Evolutionary conservation across 2,329 filamentous ascomycete genomes (phyloP).

Genomic region (Fusarium sulawesiense): DNA sequence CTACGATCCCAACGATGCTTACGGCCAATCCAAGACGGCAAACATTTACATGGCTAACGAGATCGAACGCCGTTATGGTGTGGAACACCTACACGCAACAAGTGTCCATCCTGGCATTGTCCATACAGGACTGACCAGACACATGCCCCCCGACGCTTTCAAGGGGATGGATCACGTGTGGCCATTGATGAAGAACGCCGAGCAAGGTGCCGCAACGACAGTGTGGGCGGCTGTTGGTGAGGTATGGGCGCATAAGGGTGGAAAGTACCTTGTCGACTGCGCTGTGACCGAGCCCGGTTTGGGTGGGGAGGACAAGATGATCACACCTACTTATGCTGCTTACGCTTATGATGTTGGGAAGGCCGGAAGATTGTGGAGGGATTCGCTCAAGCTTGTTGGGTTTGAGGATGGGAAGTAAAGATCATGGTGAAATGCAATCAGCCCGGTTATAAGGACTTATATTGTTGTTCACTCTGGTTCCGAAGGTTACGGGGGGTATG

Average conservation of each 20-base stretch:
- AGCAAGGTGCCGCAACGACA: neutral
- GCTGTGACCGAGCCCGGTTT: neutral
- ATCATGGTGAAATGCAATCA: neutral
- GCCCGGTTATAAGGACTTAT: neutral
- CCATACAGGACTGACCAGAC: neutral
- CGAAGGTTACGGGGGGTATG: accelerated
- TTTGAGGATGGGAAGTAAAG: neutral
- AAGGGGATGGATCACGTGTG: neutral
- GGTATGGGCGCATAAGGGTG: neutral
- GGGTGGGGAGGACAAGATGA: neutral
- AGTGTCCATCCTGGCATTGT: slow-evolving; percentile 32
- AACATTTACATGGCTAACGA: slow-evolving; percentile 43
- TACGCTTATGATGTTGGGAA: neutral
- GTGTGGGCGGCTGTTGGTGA: neutral
- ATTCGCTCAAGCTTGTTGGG: neutral
- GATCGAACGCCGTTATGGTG: slow-evolving; percentile 34
- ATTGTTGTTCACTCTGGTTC: neutral
- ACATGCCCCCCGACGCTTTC: neutral
- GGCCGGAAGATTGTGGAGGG: neutral
- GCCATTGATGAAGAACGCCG: neutral
- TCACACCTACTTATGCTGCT: neutral
- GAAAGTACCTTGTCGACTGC: neutral
- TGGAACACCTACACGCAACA: slow-evolving; percentile 21
- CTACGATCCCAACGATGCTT: slow-evolving; percentile 27
- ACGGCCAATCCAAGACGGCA: slow-evolving; percentile 39